A percentile compares a stretch with the other conserved stretches of the same genome.
phyloP scores from a whole-genome alignment of 2,329 filamentous ascomycete species.

The Aspergillus fumigatus region DNA sequence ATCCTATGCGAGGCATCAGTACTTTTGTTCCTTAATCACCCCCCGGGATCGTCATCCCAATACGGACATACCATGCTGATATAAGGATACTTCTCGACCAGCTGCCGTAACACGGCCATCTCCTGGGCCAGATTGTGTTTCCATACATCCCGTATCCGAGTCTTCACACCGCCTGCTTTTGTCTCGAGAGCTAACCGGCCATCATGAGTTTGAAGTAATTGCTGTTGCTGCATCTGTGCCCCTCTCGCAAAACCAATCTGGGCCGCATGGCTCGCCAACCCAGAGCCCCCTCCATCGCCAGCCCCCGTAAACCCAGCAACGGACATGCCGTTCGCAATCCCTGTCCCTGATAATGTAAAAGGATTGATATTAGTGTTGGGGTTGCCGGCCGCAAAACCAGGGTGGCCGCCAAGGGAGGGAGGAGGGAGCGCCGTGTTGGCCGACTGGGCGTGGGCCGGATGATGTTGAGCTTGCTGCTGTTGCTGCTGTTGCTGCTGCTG shows the following conservation, averaged over 20 bases:
- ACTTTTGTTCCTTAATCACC: background rate
- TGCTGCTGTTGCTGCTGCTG: constrained; percentile 42
- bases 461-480: constrained; percentile 45
- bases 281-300: constrained; percentile 59
- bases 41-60: background rate
- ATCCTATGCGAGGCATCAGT: constrained; percentile 55
- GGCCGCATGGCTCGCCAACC: constrained; percentile 79
- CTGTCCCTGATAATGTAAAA: constrained; percentile 52
- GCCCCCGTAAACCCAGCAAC: constrained; percentile 54
- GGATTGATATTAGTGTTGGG: constrained; percentile 65
- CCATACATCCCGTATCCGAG: constrained; percentile 94
- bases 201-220: constrained; percentile 47
- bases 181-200: constrained; percentile 50
- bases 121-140: constrained; percentile 85
- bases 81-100: constrained; percentile 89
- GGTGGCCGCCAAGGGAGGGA: constrained; percentile 61
- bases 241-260: constrained; percentile 82
- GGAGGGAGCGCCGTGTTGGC: constrained; percentile 48
- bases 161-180: constrained; percentile 59
- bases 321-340: constrained; percentile 52
- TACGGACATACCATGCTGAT: constrained; percentile 77
- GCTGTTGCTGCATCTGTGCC: constrained; percentile 59
- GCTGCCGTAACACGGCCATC: constrained; percentile 74
- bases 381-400: constrained; percentile 60
- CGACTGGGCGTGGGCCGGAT: constrained; percentile 40